Base-by-base conservation (phyloP, 179 eudicot genomes). In the Silene vulgaris region DNA sequence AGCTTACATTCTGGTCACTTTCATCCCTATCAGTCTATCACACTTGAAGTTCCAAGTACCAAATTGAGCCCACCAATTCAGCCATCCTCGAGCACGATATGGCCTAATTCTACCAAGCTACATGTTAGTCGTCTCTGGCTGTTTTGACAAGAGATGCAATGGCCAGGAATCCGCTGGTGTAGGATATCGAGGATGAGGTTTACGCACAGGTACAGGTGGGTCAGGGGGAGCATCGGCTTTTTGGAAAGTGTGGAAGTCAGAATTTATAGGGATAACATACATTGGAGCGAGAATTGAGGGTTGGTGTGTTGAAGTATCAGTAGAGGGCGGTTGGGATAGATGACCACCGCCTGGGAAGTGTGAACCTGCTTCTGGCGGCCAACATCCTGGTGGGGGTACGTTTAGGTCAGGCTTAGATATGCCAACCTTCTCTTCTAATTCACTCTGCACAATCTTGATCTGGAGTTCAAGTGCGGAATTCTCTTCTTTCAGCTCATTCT, bases 131-230 rank as follows among this genome's bases (percentile, higher is more conserved):
- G 77, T 62, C 32, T 84, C 82, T 14, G 79, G 83, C 61, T 78
- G 84, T 78, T 87, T 80, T 64, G 79, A 81, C 16, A 92, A 86
- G 72, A 92, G 80, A 69, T 86, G 87, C 73, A 83, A 77, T 17
- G 96, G 88, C 97, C 96, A 90, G 16, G 86, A 87, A 78, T 92
- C 97, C 3, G 86, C 81, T 0, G 86, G 78, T 1, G 90, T 83
- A 5, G 97, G 96, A 83, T 92, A 92, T 76, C 97, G 84, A 23
- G 97, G 84, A 76, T 88, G 89, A 59, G 96, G 97, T 79, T 92
- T 90, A 77, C 90, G 89, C 74, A 91, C 89, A 50, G 77, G 65
- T 57, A 89, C 75, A 4, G 88, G 65, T 64, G 87, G 79, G 60
- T 71, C 79, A 17, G 87, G 8, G 9, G 79, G 14, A 12, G 82